Conservation (phyloP, 805 yeast species). For the Yarrowia hollandica region DNA sequence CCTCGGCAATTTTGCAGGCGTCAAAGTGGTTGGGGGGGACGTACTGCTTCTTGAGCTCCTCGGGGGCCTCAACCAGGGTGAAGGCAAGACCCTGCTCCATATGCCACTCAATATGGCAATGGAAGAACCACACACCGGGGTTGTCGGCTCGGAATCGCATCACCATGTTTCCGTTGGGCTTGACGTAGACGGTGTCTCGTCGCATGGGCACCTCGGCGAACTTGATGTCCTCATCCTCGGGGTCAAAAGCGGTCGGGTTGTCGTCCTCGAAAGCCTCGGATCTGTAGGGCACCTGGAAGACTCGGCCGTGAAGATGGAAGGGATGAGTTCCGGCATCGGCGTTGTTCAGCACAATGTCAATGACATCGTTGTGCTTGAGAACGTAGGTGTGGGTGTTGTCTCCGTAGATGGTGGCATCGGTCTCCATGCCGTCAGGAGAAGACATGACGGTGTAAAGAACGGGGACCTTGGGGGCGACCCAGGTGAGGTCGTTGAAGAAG, state of each 20-base stretch:
- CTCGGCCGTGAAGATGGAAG: constrained; percentile 95
- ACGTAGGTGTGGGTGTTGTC: constrained; percentile 75
- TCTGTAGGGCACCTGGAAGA: constrained; percentile 78
- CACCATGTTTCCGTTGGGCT: constrained; percentile 82
- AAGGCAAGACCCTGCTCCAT: constrained; percentile 90
- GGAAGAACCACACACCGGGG: constrained; percentile 99
- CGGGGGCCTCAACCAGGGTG: constrained; percentile 80
- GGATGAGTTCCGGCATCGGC: constrained; percentile 93
- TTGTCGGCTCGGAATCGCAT: constrained; percentile 87
- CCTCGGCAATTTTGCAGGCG: constrained; percentile 59
- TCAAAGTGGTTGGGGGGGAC: constrained; percentile 61
- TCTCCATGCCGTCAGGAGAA: constrained; percentile 53
- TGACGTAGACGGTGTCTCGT: constrained; percentile 78
- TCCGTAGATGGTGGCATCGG: constrained; percentile 70
- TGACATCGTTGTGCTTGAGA: constrained; percentile 61
- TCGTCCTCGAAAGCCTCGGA: constrained; percentile 59
- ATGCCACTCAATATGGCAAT: constrained; percentile 99
- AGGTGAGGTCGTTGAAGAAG: constrained; percentile 88
- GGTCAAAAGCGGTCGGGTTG: constrained; percentile 59
- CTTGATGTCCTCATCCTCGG: constrained; percentile 48
- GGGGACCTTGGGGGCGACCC: constrained; percentile 80
- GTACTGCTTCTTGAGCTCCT: constrained; percentile 49
- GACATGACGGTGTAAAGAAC: constrained; percentile 74
- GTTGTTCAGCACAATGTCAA: constrained; percentile 83
- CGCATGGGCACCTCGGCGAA: constrained; percentile 76